Evolutionary conservation across 495 filamentous ascomycete genomes (phyloP).

Genomic region (Podospora fimiseda): DNA sequence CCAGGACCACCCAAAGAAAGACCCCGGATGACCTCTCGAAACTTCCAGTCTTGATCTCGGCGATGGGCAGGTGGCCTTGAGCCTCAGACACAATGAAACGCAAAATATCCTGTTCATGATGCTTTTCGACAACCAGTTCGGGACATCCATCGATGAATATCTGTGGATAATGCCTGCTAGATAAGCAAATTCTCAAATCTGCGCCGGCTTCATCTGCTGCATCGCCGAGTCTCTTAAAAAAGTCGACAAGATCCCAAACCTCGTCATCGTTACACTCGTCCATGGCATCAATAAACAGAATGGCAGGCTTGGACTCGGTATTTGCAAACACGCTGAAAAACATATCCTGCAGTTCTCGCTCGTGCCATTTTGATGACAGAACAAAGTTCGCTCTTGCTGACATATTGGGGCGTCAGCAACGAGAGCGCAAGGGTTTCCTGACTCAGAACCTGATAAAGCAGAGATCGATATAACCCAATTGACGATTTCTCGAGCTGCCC

Average conservation of each 20-base stretch:
- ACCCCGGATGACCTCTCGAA: background rate
- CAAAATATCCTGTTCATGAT: background rate
- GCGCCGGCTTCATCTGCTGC: background rate
- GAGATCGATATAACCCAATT: slow-evolving; percentile 1
- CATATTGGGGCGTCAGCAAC: background rate
- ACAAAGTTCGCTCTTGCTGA: background rate
- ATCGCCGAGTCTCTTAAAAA: background rate
- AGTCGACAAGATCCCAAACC: background rate
- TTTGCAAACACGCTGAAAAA: background rate
- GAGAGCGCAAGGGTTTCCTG: background rate
- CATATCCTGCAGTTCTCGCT: background rate
- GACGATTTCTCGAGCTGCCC: background rate
- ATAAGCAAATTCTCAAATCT: background rate
- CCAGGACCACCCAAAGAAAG: slow-evolving; percentile 1
- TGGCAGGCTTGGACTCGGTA: background rate
- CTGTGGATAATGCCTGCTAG: slow-evolving; percentile 3
- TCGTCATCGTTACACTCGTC: slow-evolving; percentile 4
- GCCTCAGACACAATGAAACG: background rate
- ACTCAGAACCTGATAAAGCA: background rate
- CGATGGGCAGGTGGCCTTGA: background rate
- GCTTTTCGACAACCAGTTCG: slow-evolving; percentile 1
- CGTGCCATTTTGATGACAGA: background rate
- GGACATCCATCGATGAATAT: slow-evolving; percentile 3
- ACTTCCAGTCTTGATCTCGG: background rate
- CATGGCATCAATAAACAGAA: slow-evolving; percentile 5